phyloP scores from a whole-genome alignment of 1,284 basidiomycete genomes.

The Ustilago nuda region DNA sequence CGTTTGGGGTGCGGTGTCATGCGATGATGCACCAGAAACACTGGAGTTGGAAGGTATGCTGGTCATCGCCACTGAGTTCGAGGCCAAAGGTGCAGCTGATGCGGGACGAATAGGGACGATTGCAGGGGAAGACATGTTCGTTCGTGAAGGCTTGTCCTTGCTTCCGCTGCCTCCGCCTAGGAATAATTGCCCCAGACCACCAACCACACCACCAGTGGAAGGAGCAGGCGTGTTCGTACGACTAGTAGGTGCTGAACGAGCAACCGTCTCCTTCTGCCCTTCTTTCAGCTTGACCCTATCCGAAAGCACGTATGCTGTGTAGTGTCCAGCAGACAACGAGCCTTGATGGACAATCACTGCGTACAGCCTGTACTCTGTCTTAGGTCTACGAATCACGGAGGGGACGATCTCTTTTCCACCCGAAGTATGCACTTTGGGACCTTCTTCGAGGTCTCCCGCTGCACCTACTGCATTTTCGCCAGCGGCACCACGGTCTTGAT shows the following conservation, averaged over 20 bases:
- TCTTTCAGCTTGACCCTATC: conserved; percentile 54
- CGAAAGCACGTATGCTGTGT: conserved; percentile 62
- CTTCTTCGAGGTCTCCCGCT: conserved; percentile 37
- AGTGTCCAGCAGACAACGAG: conserved; percentile 59
- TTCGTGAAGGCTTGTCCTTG: conserved; percentile 16
- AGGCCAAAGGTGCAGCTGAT: conserved; percentile 30
- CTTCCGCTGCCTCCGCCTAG: conserved; percentile 12
- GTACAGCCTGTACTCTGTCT: conserved; percentile 65
- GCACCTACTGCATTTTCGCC: conserved; percentile 4
- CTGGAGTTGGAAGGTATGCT: conserved; percentile 22
- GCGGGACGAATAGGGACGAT: conserved; percentile 33
- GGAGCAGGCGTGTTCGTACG: conserved; percentile 45
- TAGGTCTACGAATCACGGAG: conserved; percentile 31
- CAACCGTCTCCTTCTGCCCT: conserved; percentile 31
- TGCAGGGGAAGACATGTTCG: conserved; percentile 30
- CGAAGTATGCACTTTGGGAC: conserved; percentile 34
- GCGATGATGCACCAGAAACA: conserved; percentile 24
- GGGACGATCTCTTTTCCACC: conserved; percentile 40
- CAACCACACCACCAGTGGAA: not conserved
- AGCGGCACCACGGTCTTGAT: not conserved
- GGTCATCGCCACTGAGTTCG: conserved; percentile 26
- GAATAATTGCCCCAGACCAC: conserved; percentile 35
- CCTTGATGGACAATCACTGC: conserved; percentile 83
- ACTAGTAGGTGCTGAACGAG: conserved; percentile 44
- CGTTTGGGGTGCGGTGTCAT: conserved; percentile 33